Conservation (phyloP, 371 early-diverging fungal species). For the Catenaria anguillulae region DNA sequence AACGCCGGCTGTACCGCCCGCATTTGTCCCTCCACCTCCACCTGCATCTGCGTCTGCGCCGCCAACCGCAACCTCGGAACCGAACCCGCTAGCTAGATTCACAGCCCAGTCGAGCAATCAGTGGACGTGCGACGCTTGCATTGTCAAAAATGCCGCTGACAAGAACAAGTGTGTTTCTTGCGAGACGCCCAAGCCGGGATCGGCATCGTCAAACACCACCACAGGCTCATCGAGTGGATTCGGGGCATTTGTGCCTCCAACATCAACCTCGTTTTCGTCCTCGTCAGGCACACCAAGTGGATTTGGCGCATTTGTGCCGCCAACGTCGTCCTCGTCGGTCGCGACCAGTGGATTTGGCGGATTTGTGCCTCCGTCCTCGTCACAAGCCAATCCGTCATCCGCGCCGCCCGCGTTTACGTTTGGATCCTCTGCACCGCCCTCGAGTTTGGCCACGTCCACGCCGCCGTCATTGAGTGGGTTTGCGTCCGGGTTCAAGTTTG, state of each 20-base stretch:
- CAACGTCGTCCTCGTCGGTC: no score
- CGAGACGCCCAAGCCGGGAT: slow-evolving; percentile 1
- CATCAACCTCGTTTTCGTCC: no score
- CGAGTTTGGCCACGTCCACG: background rate
- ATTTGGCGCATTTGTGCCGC: no score
- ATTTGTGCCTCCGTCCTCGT: background rate
- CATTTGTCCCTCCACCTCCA: background rate
- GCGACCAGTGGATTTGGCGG: no score
- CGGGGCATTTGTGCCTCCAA: no score
- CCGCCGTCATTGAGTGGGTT: background rate
- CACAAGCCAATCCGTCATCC: background rate
- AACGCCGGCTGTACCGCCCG: background rate
- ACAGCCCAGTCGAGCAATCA: background rate
- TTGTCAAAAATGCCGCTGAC: background rate
- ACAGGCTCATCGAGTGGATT: no score
- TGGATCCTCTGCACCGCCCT: background rate
- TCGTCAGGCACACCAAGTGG: no score
- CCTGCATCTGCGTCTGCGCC: background rate
- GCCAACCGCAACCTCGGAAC: background rate
- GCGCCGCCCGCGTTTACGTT: background rate
- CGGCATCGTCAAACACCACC: no score
- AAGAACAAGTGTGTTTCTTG: background rate
- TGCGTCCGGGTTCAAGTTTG: background rate
- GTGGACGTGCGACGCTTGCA: slow-evolving; percentile 5
- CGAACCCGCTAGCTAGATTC: background rate